Conservation (phyloP, 257 asterid genomes). For the Fraxinus pennsylvanica region DNA sequence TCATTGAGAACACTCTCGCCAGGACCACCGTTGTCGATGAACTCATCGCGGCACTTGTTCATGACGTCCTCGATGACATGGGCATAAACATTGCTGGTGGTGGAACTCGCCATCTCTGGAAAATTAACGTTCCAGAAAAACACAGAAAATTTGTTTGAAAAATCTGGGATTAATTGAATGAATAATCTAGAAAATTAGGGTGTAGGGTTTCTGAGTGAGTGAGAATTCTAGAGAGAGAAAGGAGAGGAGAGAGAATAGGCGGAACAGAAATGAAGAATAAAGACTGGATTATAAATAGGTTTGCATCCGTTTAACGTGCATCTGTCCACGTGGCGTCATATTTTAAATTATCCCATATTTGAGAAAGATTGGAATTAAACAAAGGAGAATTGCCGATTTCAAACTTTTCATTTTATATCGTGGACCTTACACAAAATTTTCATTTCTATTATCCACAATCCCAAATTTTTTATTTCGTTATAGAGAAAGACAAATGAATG, state of each 20-base stretch:
- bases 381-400: too few species aligned
- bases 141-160: neutral
- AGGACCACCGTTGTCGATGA: slow-evolving; percentile 76
- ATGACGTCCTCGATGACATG: slow-evolving; percentile 91
- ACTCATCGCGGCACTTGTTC: slow-evolving; percentile 84
- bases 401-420: too few species aligned
- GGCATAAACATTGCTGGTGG: slow-evolving; percentile 75
- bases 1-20: slow-evolving; percentile 80
- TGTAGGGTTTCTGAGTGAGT: slow-evolving; percentile 20
- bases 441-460: too few species aligned
- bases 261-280: slow-evolving; percentile 40
- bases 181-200: neutral
- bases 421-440: too few species aligned
- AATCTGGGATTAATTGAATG: neutral
- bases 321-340: slow-evolving; percentile 29
- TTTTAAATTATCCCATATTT: too few species aligned
- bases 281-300: slow-evolving; percentile 62
- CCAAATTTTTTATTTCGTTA: too few species aligned
- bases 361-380: too few species aligned
- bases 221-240: slow-evolving; percentile 22
- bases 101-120: slow-evolving; percentile 61
- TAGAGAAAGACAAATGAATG: too few species aligned
- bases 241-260: slow-evolving; percentile 25
- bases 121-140: slow-evolving; percentile 21
- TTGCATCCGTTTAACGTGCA: slow-evolving; percentile 49